phyloP scores from a whole-genome alignment of 371 early-diverging fungal species.

The Chytridium lagenaria region DNA sequence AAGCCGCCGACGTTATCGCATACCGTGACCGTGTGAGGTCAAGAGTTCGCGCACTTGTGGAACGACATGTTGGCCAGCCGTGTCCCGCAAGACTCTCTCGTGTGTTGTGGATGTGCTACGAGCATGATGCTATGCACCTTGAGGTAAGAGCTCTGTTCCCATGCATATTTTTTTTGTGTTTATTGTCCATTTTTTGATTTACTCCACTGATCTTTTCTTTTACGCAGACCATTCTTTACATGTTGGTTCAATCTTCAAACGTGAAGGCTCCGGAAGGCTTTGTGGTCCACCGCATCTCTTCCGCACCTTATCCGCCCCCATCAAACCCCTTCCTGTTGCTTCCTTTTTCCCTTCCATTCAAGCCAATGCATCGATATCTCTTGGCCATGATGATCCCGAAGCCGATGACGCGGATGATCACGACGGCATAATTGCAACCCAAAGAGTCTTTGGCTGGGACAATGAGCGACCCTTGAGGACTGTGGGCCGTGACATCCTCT shows the following conservation, averaged over 20 bases:
- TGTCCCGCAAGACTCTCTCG: slow-evolving; percentile 55
- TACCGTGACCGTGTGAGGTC: slow-evolving; percentile 71
- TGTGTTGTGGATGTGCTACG: slow-evolving; percentile 83
- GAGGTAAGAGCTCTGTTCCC: slow-evolving; percentile 54
- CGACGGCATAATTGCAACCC: slow-evolving; percentile 14
- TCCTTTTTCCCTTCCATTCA: slow-evolving; percentile 18
- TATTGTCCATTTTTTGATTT: neutral
- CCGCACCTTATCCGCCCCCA: neutral
- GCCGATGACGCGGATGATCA: slow-evolving; percentile 48
- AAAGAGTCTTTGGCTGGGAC: slow-evolving; percentile 82
- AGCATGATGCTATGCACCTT: slow-evolving; percentile 92
- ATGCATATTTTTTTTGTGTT: neutral
- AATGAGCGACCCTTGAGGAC: slow-evolving; percentile 73
- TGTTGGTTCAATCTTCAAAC: slow-evolving; percentile 76
- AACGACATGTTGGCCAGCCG: neutral
- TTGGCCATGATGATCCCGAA: slow-evolving; percentile 68
- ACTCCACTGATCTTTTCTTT: neutral
- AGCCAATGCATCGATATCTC: slow-evolving; percentile 8
- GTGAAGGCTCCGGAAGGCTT: slow-evolving; percentile 48
- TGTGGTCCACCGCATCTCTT: slow-evolving; percentile 27
- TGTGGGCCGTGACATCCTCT: slow-evolving; percentile 18
- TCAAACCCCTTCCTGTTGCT: slow-evolving; percentile 9
- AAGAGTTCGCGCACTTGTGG: slow-evolving; percentile 60
- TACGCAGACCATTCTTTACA: slow-evolving; percentile 70
- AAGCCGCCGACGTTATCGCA: slow-evolving; percentile 61